Conservation (phyloP, 352 stramenopile species). For the Phytophthora sp. region DNA sequence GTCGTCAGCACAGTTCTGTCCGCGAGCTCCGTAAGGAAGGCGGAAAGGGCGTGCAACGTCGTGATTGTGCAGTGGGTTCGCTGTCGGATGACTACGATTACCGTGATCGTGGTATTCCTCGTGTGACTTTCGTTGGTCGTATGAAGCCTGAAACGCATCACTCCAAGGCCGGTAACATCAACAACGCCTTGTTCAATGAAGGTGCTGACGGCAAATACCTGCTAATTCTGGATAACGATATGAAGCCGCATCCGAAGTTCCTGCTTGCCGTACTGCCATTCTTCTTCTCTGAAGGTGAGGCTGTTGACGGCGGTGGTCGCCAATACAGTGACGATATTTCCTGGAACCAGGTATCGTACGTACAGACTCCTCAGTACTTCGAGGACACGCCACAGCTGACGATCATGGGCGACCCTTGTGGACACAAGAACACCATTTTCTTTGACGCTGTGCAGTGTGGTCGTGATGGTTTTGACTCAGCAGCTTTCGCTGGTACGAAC, state of each 20-base stretch:
- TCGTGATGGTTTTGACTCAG: conserved; percentile 88
- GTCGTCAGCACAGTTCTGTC: conserved; percentile 87
- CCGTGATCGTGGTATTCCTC: conserved; percentile 85
- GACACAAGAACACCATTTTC: conserved; percentile 92
- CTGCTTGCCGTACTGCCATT: conserved; percentile 85
- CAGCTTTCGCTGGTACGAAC: conserved; percentile 89
- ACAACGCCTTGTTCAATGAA: conserved; percentile 92
- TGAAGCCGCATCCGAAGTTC: conserved; percentile 92
- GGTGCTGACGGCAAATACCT: conserved; percentile 89
- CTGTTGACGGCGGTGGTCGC: conserved; percentile 79
- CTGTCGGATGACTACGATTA: conserved; percentile 92
- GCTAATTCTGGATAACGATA: conserved; percentile 93
- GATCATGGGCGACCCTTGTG: conserved; percentile 88
- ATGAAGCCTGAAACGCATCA: conserved; percentile 91
- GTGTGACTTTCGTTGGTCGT: conserved; percentile 86
- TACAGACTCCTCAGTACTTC: conserved; percentile 92
- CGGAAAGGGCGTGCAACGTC: conserved; percentile 79
- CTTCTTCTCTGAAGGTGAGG: conserved; percentile 90
- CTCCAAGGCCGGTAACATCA: conserved; percentile 93
- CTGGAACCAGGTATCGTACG: conserved; percentile 90
- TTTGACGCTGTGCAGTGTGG: conserved; percentile 90
- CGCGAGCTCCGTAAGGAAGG: conserved; percentile 85
- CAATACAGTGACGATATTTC: conserved; percentile 91
- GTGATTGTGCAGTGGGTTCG: conserved; percentile 87
- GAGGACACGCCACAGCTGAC: conserved; percentile 84